These are phyloP conservation scores for Pleurotus pulmonarius DNA, from an alignment of 768 basidiomycete genomes.

Conservation along the genomic window DNA sequence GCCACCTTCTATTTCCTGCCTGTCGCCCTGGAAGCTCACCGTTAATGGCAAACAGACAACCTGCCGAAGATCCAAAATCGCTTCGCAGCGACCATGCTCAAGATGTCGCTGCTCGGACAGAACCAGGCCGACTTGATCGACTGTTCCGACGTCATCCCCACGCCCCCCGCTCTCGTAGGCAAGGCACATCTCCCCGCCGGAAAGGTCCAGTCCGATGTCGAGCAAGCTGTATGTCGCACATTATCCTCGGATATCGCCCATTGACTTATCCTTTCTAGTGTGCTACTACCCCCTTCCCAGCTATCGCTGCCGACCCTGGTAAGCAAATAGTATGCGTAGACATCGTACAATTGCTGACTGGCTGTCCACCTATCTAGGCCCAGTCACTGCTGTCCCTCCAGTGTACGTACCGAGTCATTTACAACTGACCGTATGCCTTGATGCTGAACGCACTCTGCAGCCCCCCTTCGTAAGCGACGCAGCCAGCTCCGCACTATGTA, in stretches of 20 bases:
- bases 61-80: conserved; percentile 26
- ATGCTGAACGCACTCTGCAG: not conserved
- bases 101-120: conserved; percentile 39
- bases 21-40: too few species aligned
- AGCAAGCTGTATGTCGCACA: conserved; percentile 21
- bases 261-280: conserved; percentile 21
- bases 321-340: not conserved
- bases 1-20: not conserved
- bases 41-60: conserved; percentile 15
- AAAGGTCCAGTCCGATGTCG: conserved; percentile 20
- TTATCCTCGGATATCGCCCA: conserved; percentile 12
- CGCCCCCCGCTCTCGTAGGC: conserved; percentile 21
- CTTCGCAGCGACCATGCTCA: conserved; percentile 41
- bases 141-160: conserved; percentile 43
- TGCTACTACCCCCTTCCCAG: conserved; percentile 30
- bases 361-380: not conserved
- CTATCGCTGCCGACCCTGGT: conserved; percentile 25
- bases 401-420: not conserved
- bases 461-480: not conserved
- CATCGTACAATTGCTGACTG: not conserved
- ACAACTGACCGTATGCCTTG: not conserved
- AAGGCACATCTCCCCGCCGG: conserved; percentile 30
- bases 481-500: not conserved
- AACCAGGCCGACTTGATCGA: conserved; percentile 31
- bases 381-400: not conserved